Evolutionary conservation across 1,284 basidiomycete species (phyloP).

Genomic region (Austroboletus novae-zelandiae): DNA sequence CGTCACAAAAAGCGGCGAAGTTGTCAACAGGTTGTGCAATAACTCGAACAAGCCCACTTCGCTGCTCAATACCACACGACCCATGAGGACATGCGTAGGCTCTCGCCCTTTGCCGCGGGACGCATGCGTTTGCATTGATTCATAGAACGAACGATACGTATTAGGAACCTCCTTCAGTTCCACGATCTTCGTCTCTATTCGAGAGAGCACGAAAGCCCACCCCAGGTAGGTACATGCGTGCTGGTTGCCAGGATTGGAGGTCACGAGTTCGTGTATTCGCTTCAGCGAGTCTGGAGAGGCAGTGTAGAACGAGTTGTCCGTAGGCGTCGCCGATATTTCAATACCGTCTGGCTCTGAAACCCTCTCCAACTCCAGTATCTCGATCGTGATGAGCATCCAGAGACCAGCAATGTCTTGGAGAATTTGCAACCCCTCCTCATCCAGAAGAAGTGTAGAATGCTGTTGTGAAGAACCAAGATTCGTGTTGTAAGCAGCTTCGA

Average conservation of each 20-base stretch:
- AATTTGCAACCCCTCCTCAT: conserved; percentile 68
- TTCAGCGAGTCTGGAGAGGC: conserved; percentile 54
- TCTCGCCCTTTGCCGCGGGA: conserved; percentile 54
- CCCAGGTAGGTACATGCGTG: conserved; percentile 70
- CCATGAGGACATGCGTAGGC: conserved; percentile 52
- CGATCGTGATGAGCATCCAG: conserved; percentile 76
- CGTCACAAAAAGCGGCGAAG: conserved; percentile 73
- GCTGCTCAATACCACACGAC: conserved; percentile 49
- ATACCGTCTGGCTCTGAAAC: conserved; percentile 54
- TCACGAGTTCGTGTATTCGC: conserved; percentile 64
- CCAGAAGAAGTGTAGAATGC: conserved; percentile 66
- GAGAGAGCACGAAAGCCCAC: conserved; percentile 76
- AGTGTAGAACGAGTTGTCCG: conserved; percentile 52
- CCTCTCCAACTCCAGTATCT: conserved; percentile 80
- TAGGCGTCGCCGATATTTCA: conserved; percentile 50
- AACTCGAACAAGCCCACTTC: conserved; percentile 59
- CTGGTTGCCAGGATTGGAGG: conserved; percentile 52
- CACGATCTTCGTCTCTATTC: conserved; percentile 45
- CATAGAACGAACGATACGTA: conserved; percentile 55
- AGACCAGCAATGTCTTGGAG: conserved; percentile 67
- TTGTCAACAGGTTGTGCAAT: conserved; percentile 55
- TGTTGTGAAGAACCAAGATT: conserved; percentile 67
- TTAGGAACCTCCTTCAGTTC: conserved; percentile 50
- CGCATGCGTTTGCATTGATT: conserved; percentile 45
- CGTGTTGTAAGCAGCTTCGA: conserved; percentile 62